These are phyloP conservation scores for Hebeloma cylindrosporum DNA, from an alignment of 768 basidiomycete species.

Conservation along the genomic window DNA sequence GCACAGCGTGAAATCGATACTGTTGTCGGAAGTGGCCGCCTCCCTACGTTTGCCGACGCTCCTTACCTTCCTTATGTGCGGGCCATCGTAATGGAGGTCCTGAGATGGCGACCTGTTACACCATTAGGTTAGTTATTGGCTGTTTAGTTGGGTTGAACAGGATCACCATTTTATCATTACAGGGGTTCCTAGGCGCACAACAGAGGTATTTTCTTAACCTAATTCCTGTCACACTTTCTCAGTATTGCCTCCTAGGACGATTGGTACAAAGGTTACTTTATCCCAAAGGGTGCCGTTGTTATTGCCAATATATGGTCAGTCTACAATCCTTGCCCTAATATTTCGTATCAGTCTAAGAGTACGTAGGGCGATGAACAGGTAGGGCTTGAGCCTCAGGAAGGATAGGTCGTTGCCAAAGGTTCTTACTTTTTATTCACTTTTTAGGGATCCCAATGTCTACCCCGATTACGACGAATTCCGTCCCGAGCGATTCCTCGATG, in stretches of 20 bases:
- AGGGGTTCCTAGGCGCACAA: background rate
- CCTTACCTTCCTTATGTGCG: constrained; percentile 12
- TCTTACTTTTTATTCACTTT: background rate
- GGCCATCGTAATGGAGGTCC: constrained; percentile 21
- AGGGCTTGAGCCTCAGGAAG: background rate
- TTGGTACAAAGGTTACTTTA: constrained; percentile 39
- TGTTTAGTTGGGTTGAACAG: too few relatives aligned
- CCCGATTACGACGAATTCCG: constrained; percentile 6
- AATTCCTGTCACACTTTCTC: background rate
- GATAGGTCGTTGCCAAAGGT: constrained; percentile 3
- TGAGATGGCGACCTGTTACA: constrained; percentile 17
- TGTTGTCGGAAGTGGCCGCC: constrained; percentile 18
- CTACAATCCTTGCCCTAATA: background rate
- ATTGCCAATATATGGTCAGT: constrained; percentile 7
- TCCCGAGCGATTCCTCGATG: constrained; percentile 10
- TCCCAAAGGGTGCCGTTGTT: constrained; percentile 36
- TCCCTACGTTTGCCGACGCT: constrained; percentile 19
- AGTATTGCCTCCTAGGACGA: constrained; percentile 32
- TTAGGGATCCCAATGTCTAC: constrained; percentile 6
- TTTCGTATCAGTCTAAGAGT: background rate
- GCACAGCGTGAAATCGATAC: constrained; percentile 22
- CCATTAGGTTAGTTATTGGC: constrained; percentile 18
- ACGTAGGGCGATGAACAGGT: constrained; percentile 8
- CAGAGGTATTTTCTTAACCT: background rate
- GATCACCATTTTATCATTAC: background rate